phyloP scores from a whole-genome alignment of 805 yeast species.

The Lipomyces yamadae region DNA sequence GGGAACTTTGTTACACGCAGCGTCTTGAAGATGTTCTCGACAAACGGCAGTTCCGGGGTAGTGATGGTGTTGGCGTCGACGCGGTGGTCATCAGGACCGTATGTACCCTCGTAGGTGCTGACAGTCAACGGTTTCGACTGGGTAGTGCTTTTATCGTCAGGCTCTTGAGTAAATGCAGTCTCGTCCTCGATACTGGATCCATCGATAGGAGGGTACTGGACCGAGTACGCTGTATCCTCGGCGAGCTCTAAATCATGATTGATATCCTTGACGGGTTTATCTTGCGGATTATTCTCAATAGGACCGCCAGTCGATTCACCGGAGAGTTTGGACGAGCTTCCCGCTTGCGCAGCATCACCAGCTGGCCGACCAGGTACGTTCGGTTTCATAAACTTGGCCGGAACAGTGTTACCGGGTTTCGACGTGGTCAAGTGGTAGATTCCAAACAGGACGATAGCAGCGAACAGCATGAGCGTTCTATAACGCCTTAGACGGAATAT shows the following conservation, averaged over 20 bases:
- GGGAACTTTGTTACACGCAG: constrained; percentile 31
- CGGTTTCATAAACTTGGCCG: constrained; percentile 19
- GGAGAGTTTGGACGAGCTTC: background rate
- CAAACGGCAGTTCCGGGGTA: constrained; percentile 17
- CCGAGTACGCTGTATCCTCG: constrained; percentile 4
- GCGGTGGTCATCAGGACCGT: constrained; percentile 25
- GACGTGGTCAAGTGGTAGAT: constrained; percentile 19
- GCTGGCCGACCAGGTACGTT: background rate
- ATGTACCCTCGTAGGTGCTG: constrained; percentile 20
- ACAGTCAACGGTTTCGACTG: constrained; percentile 6
- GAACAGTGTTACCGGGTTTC: constrained; percentile 8
- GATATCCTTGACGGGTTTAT: constrained; percentile 5
- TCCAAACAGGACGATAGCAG: constrained; percentile 14
- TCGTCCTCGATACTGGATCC: constrained; percentile 6
- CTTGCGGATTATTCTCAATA: background rate
- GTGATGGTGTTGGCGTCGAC: constrained; percentile 10
- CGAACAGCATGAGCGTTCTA: constrained; percentile 17
- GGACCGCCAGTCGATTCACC: background rate
- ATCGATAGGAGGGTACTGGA: constrained; percentile 5
- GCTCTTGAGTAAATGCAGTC: constrained; percentile 2
- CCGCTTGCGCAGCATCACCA: constrained; percentile 3
- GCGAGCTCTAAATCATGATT: constrained; percentile 2
- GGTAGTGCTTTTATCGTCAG: background rate
- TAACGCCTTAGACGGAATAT: constrained; percentile 21
- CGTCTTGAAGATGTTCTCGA: constrained; percentile 4